Evolutionary conservation across 1,284 basidiomycete species (phyloP), one percentile per base, ranked within the genome.

Genomic region (Heterobasidion occidentale): DNA sequence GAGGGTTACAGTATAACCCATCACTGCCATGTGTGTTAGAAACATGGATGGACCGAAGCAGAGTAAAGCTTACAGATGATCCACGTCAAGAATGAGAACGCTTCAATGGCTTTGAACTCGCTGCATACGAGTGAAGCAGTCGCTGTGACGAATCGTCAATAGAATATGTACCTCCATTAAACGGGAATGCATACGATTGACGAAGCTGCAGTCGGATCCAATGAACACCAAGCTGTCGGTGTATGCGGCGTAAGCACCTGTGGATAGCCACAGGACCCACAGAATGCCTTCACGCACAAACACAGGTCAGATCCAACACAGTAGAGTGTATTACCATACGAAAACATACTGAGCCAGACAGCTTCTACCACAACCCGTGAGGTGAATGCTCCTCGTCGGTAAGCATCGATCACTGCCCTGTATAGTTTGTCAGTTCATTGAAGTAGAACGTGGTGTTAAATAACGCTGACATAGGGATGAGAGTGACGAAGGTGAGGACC

Each of bases 201-300:
- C 46, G 9, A 50, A 57, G 45, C 36, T 36, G 38, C 58, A 59
- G 17, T 38, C 47, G 46, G 50, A 58, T 52, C 42, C 36, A 0
- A 61, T 52, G 55, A 68, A 71, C 46, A 59, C 46, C 19, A 67
- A 46, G 7, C 46, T 48, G 35, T 60, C 59, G 1, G 56, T 58
- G n/a, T 64, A 55, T 5, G 72, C 71, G 7, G 77, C 61, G 36
- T 72, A 64, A 1, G 70, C 77, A 2, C 70, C 83, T 54, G 71
- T 71, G 14, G 80, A 71, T 42, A 86, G 69, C 81, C 80, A 86
- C 33, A 86, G 65, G 55, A 86, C 64, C 74, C 77, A 81, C 7
- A 86, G 72, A 51, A 82, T 46, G 56, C 62, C 83, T 83, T 59
- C 14, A 52, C 1, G 17, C 11, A 15, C 46, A 45, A n/a, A 59